These are phyloP conservation scores for Chlamydomonas schloesseri DNA, from an alignment of 139 green algal genomes.

Conservation along the genomic window DNA sequence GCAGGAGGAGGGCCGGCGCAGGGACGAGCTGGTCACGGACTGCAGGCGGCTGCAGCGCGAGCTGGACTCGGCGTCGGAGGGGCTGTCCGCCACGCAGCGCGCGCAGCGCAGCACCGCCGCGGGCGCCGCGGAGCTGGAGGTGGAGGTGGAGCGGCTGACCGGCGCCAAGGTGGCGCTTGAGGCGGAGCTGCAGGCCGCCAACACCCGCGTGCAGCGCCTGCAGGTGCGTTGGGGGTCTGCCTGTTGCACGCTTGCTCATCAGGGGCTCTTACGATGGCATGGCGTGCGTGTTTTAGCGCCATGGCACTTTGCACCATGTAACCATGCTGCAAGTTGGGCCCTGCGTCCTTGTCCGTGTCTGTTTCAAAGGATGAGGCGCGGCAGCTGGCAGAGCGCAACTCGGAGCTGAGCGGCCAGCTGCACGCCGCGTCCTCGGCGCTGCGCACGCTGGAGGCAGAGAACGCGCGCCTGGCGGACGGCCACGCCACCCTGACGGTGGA, in stretches of 20 bases:
- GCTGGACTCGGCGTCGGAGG: conserved; percentile 7
- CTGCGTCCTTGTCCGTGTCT: neutral
- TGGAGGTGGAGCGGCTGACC: conserved; percentile 2
- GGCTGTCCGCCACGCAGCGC: conserved; percentile 1
- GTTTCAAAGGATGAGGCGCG: conserved; percentile 10
- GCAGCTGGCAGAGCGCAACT: neutral
- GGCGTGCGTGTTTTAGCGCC: too few relatives aligned
- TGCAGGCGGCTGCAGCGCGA: conserved; percentile 26
- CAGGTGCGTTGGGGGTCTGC: too few relatives aligned
- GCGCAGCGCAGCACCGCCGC: conserved; percentile 19
- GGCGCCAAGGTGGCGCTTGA: neutral
- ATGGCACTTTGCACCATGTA: too few relatives aligned
- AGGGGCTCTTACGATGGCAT: too few relatives aligned
- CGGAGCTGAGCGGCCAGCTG: conserved; percentile 19
- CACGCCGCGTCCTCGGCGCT: neutral
- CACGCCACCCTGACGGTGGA: conserved; percentile 35
- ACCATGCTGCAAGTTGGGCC: too few relatives aligned
- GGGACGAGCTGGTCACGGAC: conserved; percentile 24
- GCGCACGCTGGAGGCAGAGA: conserved; percentile 23
- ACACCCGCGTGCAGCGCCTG: neutral
- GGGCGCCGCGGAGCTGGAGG: conserved; percentile 2
- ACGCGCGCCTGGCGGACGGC: conserved; percentile 1
- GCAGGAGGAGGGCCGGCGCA: conserved; percentile 12
- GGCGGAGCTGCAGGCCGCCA: conserved; percentile 4
- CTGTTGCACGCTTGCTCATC: neutral